Evolutionary conservation across 192 early-diverging fungal species (phyloP).

Genomic region (Rhizophlyctis rosea): DNA sequence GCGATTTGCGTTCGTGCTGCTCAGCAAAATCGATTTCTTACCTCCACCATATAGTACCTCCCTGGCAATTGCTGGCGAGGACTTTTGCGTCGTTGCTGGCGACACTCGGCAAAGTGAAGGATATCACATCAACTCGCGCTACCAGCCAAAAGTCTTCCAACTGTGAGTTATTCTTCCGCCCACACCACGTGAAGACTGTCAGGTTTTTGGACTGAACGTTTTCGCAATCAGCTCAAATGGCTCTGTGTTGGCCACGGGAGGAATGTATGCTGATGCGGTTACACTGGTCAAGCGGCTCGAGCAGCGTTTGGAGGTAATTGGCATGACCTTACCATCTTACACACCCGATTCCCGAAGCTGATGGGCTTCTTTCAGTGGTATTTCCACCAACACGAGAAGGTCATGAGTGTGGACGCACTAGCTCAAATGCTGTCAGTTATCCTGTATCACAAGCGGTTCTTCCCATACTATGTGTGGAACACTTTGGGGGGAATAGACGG

Average conservation of each 20-base stretch:
- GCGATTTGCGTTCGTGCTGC: not conserved
- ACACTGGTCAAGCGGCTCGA: constrained; percentile 78
- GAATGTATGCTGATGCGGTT: constrained; percentile 85
- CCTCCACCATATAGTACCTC: constrained; percentile 56
- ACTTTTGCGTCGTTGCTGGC: constrained; percentile 90
- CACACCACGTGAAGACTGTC: not conserved
- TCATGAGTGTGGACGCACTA: constrained; percentile 79
- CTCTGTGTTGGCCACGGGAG: constrained; percentile 79
- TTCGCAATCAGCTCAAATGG: constrained; percentile 61
- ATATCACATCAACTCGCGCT: constrained; percentile 93
- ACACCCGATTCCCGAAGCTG: not conserved
- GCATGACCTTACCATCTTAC: constrained; percentile 1
- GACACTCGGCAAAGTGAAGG: constrained; percentile 95
- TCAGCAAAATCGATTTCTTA: not conserved
- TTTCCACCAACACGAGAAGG: constrained; percentile 82
- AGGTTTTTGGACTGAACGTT: constrained; percentile 4
- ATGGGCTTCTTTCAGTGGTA: constrained; percentile 65
- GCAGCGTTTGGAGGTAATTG: constrained; percentile 80
- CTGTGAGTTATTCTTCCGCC: constrained; percentile 43
- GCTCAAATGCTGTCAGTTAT: constrained; percentile 94
- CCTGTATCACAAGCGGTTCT: constrained; percentile 90
- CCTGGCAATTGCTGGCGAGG: constrained; percentile 90
- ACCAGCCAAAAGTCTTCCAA: constrained; percentile 84
- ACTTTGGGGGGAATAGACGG: constrained; percentile 86
- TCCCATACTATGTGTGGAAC: constrained; percentile 93